Conservation (phyloP, 129 eudicot genomes). For the Ambrosia artemisiifolia region DNA sequence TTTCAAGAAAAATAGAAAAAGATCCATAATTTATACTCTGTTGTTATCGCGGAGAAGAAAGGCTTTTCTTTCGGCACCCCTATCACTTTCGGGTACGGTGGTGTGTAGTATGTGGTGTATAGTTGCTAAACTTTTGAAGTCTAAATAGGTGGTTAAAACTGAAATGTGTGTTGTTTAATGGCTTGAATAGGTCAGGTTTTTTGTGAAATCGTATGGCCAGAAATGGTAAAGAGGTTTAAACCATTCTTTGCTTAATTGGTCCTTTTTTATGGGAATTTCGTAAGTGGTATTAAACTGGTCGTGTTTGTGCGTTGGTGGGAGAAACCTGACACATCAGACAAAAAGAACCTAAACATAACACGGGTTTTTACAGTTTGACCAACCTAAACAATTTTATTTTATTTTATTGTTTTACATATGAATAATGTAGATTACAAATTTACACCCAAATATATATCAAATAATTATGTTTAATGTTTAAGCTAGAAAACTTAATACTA, state of each 20-base stretch:
- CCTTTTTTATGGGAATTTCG: background rate
- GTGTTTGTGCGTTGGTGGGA: background rate
- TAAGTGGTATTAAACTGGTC: background rate
- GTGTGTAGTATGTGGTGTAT: conserved; percentile 8
- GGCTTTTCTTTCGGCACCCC: conserved; percentile 14
- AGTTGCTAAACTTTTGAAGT: background rate
- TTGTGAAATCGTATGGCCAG: conserved; percentile 11
- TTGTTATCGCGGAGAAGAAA: background rate
- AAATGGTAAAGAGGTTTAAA: background rate
- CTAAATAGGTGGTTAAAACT: background rate
- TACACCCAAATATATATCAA: too few species aligned
- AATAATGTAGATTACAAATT: too few species aligned
- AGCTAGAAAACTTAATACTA: too few species aligned
- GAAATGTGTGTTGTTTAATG: background rate
- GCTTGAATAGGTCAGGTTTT: background rate
- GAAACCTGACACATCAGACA: background rate
- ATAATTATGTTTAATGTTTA: too few species aligned
- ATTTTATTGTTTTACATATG: too few species aligned
- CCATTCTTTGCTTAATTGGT: background rate
- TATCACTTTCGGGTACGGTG: conserved; percentile 2
- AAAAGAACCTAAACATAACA: too few species aligned
- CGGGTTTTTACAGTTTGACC: too few species aligned
- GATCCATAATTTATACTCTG: background rate
- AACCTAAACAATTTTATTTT: too few species aligned
- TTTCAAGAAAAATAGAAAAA: background rate